These are phyloP conservation scores for Ensete ventricosum DNA, from an alignment of 176 grass and related monocot genomes.

Conservation along the genomic window DNA sequence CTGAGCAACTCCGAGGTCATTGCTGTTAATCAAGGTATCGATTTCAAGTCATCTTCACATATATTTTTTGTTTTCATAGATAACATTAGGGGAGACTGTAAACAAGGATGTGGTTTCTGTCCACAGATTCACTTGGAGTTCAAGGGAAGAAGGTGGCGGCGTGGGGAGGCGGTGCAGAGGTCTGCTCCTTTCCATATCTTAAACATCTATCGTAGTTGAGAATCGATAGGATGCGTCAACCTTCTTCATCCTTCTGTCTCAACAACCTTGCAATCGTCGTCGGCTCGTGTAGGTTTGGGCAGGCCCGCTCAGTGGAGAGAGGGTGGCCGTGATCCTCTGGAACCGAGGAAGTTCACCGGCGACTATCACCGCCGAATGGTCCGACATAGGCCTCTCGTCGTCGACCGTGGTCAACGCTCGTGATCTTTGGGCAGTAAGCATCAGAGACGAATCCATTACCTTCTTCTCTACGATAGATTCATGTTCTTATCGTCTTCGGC, in stretches of 20 bases:
- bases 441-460: background rate
- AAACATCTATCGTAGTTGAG: background rate
- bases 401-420: background rate
- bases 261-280: background rate
- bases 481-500: background rate
- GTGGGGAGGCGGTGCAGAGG: background rate
- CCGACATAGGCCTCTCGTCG: background rate
- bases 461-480: background rate
- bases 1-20: constrained; percentile 13
- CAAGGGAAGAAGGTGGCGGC: constrained; percentile 1
- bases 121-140: constrained; percentile 10
- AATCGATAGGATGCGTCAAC: background rate
- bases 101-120: background rate
- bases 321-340: constrained; percentile 1
- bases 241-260: background rate
- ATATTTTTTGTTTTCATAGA: no score
- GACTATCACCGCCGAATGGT: constrained; percentile 1
- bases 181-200: background rate
- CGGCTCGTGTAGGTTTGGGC: constrained; percentile 7
- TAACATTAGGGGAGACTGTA: no score
- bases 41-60: background rate
- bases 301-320: background rate
- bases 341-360: constrained; percentile 5
- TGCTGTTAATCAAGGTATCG: constrained; percentile 11
- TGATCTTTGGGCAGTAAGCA: constrained; percentile 13